Evolutionary conservation across 2,329 filamentous ascomycete species (phyloP), one percentile per base, ranked within the genome.

Genomic region (Sporothrix brasiliensis): DNA sequence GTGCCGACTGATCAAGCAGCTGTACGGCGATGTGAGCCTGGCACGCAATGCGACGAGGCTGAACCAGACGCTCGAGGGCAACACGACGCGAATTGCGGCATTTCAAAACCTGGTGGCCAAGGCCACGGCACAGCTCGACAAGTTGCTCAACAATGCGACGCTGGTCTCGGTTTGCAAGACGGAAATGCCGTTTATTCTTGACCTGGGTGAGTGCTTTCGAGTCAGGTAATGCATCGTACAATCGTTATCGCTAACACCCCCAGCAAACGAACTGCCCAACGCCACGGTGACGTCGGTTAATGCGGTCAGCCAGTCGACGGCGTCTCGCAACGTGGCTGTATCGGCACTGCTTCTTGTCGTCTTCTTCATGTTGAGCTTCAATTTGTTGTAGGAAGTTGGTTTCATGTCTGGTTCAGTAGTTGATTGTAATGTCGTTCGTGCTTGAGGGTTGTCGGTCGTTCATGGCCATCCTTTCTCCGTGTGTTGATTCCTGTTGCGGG

Each of bases 101-200:
- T 77, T 79, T 76, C 76, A 80, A 77, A 75, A 75, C 56, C 77
- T 77, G 74, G 77, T 76, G 53, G 69, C 68, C 54, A 72, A 72
- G 53, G 74, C 75, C 54, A 72, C 76, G 30, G 74, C 75, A 44
- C 77, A 77, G 74, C 75, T 81, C 13, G 71, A 74, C 41, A 72
- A 72, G 7, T 52, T 81, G 74, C 74, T 75, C 74, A 73, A 73
- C 74, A 81, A 82, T 74, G 69, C 76, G 3, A 81, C 80, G 54
- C 76, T 81, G 27, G 71, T 75, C 50, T 69, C 61, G 27, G 13
- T 63, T 50, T 73, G 72, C 67, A 39, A 47, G 21, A 47, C 67
- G 16, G 56, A 56, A 47, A 24, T 60, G 19, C 67, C 67, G 16
- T 50, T 27, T n/a, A 58, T 61, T 21, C 19, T 61, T 14, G 67